phyloP scores from a whole-genome alignment of 805 yeast genomes.

The Myxozyma mucilagina region DNA sequence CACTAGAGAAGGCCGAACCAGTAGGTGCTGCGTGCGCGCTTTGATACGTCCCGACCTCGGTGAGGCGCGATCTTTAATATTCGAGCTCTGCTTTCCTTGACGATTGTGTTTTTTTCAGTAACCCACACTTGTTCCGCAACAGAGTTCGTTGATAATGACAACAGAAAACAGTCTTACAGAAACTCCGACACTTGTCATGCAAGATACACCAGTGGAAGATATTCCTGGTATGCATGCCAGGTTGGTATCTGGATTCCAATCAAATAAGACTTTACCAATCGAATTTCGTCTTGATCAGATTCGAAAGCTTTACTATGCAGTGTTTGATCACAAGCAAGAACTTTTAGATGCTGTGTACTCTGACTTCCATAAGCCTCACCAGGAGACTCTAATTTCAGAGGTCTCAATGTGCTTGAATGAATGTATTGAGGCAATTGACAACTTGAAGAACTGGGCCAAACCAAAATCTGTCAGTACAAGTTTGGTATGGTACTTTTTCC shows the following conservation, averaged over 20 bases:
- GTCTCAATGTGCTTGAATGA: conserved; percentile 54
- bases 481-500: conserved; percentile 8
- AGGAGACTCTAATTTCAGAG: conserved; percentile 67
- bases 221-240: conserved; percentile 51
- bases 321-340: conserved; percentile 58
- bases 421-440: conserved; percentile 57
- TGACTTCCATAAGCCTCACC: conserved; percentile 67
- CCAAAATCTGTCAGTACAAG: conserved; percentile 40
- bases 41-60: too few species aligned
- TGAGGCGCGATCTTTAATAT: too few species aligned
- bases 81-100: too few species aligned
- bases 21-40: too few species aligned
- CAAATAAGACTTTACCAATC: conserved; percentile 53
- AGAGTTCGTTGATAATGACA: background rate
- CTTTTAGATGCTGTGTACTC: conserved; percentile 57
- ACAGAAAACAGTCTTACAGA: background rate
- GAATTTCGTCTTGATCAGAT: conserved; percentile 62
- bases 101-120: too few species aligned
- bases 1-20: too few species aligned
- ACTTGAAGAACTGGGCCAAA: conserved; percentile 61
- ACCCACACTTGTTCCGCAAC: too few species aligned
- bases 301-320: conserved; percentile 62
- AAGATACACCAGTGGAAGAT: conserved; percentile 43
- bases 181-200: background rate
- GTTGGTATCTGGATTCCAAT: conserved; percentile 47